Conservation (phyloP, 1,284 basidiomycete species). For the Melampsora larici-populina region DNA sequence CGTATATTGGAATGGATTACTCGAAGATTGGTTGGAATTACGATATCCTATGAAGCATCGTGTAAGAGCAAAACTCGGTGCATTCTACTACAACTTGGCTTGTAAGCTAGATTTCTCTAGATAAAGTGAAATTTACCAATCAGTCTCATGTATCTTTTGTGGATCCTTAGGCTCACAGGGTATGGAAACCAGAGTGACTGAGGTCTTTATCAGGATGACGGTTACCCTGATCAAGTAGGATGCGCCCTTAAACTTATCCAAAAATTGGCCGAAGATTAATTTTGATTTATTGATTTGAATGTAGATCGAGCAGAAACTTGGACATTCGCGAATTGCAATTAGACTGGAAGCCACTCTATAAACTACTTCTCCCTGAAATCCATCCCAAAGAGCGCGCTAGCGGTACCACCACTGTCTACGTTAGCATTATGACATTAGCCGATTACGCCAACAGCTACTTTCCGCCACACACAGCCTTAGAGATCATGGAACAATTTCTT, state of each 20-base stretch:
- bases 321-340: conserved; percentile 76
- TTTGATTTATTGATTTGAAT: conserved; percentile 51
- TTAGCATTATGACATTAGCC: conserved; percentile 46
- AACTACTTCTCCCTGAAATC: conserved; percentile 73
- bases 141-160: background rate
- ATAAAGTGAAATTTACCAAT: background rate
- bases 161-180: conserved; percentile 63
- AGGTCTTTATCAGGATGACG: conserved; percentile 70
- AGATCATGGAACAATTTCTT: conserved; percentile 69
- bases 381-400: conserved; percentile 79
- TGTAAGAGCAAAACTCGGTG: conserved; percentile 70
- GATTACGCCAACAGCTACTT: conserved; percentile 72
- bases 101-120: conserved; percentile 49
- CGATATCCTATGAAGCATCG: conserved; percentile 80
- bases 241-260: background rate
- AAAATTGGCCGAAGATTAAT: background rate
- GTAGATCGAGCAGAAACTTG: conserved; percentile 70
- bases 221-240: conserved; percentile 67
- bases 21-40: conserved; percentile 70
- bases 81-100: conserved; percentile 76
- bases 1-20: conserved; percentile 53
- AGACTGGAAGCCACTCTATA: conserved; percentile 81
- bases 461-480: conserved; percentile 80
- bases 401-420: conserved; percentile 65
- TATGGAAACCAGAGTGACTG: conserved; percentile 67